Base-by-base conservation (phyloP, 306 rosid genomes). In the Canavalia ensiformis region DNA sequence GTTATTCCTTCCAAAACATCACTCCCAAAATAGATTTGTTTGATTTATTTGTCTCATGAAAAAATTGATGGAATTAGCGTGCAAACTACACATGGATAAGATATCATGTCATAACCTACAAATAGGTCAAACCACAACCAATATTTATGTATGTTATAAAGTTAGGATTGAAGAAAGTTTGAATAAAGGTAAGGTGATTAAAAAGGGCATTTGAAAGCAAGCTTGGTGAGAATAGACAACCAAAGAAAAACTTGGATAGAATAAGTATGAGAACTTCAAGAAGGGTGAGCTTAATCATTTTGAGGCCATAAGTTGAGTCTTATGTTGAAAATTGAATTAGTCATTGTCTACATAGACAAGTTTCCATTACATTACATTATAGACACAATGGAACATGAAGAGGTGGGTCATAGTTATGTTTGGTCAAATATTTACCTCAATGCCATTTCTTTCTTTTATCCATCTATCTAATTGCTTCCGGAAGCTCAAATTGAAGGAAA, bases 271-370 rank as follows among this genome's bases (percentile, higher is more conserved):
- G 60, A 56, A 70, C 6, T 18, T 54, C 3, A 75, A 74, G 49
- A 65, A 73, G 76, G 65, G 8, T 65, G 83, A 76, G 28, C 29
- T 82, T 52, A 18, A 18, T 18, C 25, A 39, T 68, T 70, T 63
- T 79, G 84, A 70, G 72, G 80, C 49, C 55, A 41, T 6, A 74
- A 47, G 69, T 34, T 72, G 49, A 83, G 33, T 55, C 68, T 50
- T 10, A 28, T 59, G 50, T 76, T 72, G 65, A 76, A 75, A 30
- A 55, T 35, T 62, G 84, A 75, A 76, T 31, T 67, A 81, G 87
- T 84, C 70, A 49, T 75, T 86, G 74, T 83, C 83, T 75, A 55
- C 79, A 33, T 9, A 64, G 42, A 75, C 87, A 76, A 79, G 66
- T 86, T 57, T 81, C 64, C 64, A 64, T 70, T 81, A 44, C 51